Evolutionary conservation across 768 basidiomycete genomes (phyloP), one percentile per base, ranked within the genome.

Genomic region (Candolleomyces aberdarensis): DNA sequence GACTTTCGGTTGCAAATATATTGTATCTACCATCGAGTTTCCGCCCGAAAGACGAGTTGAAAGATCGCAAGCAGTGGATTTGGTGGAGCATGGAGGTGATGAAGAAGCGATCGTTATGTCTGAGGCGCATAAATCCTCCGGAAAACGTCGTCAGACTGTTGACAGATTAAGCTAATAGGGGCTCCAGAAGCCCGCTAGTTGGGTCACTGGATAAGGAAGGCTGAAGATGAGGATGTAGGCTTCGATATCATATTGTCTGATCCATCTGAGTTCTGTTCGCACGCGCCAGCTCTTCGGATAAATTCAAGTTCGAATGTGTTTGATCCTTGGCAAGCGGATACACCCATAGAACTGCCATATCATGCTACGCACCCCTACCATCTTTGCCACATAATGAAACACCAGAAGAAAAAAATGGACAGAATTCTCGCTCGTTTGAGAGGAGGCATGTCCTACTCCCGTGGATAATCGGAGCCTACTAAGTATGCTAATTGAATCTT

Each of bases 71-170:
- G 60, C 77, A 78, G 56, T 77, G 77, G 13, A 76, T 59, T 59
- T 76, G 62, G 65, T 78, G 75, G 65, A 73, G 72, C 71, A 76
- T 75, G 9, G 75, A 54, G 31, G 77, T 64, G 8, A 66, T 59
- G 63, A 75, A 73, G 5, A 68, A 53, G 43, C 73, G 72, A 51
- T 71, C 43, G 19, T 71, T 57, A 10, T 68, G 66, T 1, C 74
- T 74, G 0, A 70, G 47, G 14, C 64, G 64, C 26, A 66, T 57
- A 32, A 64, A 66, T 31, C 67, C 72, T 10, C 26, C 41, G 9
- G 53, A 55, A 17, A 49, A 41, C 6, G 72, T 67, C n/a, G 66
- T 66, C 6, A 71, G 64, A 20, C 68, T 67, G 31, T 63, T 26
- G 26, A 26, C 26, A 26, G 26, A 26, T 26, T 26, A 26, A 26